Base-by-base conservation (phyloP, 2,329 filamentous ascomycete species). In the Arthrobotrys sphaeroides region DNA sequence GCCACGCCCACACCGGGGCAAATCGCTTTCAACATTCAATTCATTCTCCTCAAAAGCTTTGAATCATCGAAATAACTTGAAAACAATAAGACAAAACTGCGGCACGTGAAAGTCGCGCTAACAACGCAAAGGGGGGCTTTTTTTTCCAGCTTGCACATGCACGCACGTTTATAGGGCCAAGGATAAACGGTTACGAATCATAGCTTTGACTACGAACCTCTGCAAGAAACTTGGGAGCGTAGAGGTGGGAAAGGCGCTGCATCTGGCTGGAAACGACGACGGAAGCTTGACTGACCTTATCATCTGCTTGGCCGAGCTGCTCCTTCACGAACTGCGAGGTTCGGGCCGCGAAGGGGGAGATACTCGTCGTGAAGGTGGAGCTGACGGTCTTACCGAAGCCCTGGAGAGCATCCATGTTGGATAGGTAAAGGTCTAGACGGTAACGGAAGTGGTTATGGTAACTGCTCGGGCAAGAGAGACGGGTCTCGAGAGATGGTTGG, bases 321-420 rank as follows among this genome's bases (percentile, higher is more conserved):
- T 99, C 95, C 87, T 96, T 97, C 83, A 97, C 92, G 86, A 94
- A 96, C 86, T 99, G 95, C 84, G 96, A 93, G 69, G 93, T 97
- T 82, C 94, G 91, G 81, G 93, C 91, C 78, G 94, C 93, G 83
- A 96, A 97, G 36, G 95, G 95, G 78, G 92, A 93, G 84, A 98
- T 86, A 81, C 86, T 86, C 80, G 78, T 82, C 36, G 10, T 64
- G 66, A 78, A 60, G 49, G 78, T 77, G 78, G 80, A 78, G 81
- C 86, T 87, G 81, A 91, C 86, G 83, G 87, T 90, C 86, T 91
- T 91, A 80, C 89, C 88, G 81, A 91, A 90, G 77, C 88, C 88
- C 81, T 87, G 86, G 78, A 91, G 85, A 83, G 90, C 90, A 82
- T 91, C 89, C 89, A 91, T 91, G 70, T 78, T 70, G 66, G 31